These are phyloP conservation scores for Hypomontagnella submonticulosa DNA, from an alignment of 495 filamentous ascomycete genomes.

Conservation along the genomic window DNA sequence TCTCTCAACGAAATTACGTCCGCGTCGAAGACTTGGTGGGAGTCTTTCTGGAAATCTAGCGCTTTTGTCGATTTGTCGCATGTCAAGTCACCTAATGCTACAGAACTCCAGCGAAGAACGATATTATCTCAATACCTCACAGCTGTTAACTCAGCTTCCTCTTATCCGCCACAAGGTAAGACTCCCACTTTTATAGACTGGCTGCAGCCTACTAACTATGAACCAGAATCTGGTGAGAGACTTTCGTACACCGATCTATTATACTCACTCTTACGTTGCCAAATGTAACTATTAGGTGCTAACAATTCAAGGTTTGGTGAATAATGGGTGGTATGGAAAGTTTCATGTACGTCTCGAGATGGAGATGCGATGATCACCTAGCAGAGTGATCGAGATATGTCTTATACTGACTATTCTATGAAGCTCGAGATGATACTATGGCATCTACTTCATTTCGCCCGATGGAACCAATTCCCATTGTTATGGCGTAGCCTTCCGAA, in stretches of 20 bases:
- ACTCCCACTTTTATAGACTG: background rate
- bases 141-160: slow-evolving; percentile 59
- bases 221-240: slow-evolving; percentile 45
- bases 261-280: background rate
- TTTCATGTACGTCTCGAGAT: slow-evolving; percentile 51
- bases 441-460: slow-evolving; percentile 63
- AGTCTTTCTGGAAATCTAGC: slow-evolving; percentile 58
- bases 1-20: slow-evolving; percentile 16
- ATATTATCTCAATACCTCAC: slow-evolving; percentile 64
- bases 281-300: background rate
- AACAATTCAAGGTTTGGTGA: slow-evolving; percentile 56
- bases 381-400: too few relatives aligned
- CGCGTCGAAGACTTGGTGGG: slow-evolving; percentile 51
- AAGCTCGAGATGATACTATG: slow-evolving; percentile 65
- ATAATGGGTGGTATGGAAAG: slow-evolving; percentile 67
- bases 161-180: slow-evolving; percentile 50
- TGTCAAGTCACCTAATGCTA: slow-evolving; percentile 51
- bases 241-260: slow-evolving; percentile 39
- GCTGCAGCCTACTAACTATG: slow-evolving; percentile 12
- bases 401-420: background rate
- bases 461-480: slow-evolving; percentile 62
- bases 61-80: slow-evolving; percentile 61
- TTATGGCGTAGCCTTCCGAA: slow-evolving; percentile 57
- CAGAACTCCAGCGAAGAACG: slow-evolving; percentile 62
- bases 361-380: background rate